Evolutionary conservation across 1,284 basidiomycete species (phyloP).

Genomic region (Microbotryum lychnidis-dioicae): DNA sequence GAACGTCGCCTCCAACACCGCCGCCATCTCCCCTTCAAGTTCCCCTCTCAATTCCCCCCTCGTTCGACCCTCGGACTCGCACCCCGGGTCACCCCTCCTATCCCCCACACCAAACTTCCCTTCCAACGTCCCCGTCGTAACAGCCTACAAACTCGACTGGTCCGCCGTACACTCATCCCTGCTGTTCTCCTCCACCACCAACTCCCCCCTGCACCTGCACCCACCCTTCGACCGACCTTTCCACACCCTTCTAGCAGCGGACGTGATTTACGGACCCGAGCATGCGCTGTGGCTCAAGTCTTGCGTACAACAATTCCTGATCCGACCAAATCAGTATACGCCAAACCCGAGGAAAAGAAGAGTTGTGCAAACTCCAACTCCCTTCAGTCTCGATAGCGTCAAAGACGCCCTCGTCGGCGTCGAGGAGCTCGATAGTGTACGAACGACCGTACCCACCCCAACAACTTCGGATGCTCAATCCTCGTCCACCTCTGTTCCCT

Average conservation of each 20-base stretch:
- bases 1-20: conserved; percentile 57
- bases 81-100: conserved; percentile 7
- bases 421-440: conserved; percentile 4
- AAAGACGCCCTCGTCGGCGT: conserved; percentile 1
- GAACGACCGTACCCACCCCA: not conserved
- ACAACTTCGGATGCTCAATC: not conserved
- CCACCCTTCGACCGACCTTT: conserved; percentile 45
- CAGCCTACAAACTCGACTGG: conserved; percentile 30
- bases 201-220: conserved; percentile 9
- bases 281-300: conserved; percentile 62
- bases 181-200: conserved; percentile 12
- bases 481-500: not conserved
- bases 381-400: conserved; percentile 10
- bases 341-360: not conserved
- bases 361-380: conserved; percentile 5
- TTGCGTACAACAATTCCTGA: conserved; percentile 53
- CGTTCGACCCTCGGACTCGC: not conserved
- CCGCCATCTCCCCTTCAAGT: conserved; percentile 30
- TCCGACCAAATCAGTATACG: conserved; percentile 38
- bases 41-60: conserved; percentile 10
- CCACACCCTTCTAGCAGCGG: conserved; percentile 65
- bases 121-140: conserved; percentile 7
- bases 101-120: conserved; percentile 1
- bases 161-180: conserved; percentile 26
- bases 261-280: conserved; percentile 63